Percentiles rank a stretch among this genome's conserved stretches.
phyloP scores from a whole-genome alignment of 192 early-diverging fungal genomes.

The Lunasporangiospora selenospora region DNA sequence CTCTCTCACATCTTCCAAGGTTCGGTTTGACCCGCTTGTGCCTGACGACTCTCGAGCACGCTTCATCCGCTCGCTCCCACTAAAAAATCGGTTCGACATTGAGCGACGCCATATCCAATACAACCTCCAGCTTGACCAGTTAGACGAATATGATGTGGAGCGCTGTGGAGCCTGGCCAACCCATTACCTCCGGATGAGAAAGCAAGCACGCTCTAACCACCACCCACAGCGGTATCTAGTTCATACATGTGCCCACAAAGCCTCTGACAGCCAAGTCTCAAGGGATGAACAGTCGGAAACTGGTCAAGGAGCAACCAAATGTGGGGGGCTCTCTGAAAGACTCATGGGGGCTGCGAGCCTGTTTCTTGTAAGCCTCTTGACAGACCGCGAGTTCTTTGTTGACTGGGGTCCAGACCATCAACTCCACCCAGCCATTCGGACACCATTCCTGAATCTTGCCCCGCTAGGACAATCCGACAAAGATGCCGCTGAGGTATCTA shows the following conservation, averaged over 20 bases:
- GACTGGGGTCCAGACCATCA: too few relatives aligned
- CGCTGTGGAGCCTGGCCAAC: slow-evolving; percentile 15
- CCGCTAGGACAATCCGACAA: too few relatives aligned
- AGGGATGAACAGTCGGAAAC: not conserved
- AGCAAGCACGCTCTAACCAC: too few relatives aligned
- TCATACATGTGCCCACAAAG: too few relatives aligned
- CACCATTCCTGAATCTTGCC: not conserved
- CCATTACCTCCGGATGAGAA: slow-evolving; percentile 1
- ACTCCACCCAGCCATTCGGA: not conserved
- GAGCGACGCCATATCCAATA: slow-evolving; percentile 8
- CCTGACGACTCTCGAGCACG: not conserved
- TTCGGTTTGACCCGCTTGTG: slow-evolving; percentile 1
- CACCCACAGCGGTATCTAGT: too few relatives aligned
- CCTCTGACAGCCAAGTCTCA: not conserved
- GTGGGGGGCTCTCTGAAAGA: slow-evolving; percentile 4
- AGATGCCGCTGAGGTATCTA: too few relatives aligned
- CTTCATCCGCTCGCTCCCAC: not conserved
- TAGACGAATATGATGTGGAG: not conserved
- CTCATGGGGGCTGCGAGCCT: slow-evolving; percentile 6
- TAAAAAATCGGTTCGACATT: slow-evolving; percentile 13
- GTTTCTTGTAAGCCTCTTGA: slow-evolving; percentile 6
- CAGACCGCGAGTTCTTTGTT: slow-evolving; percentile 16
- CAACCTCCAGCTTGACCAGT: slow-evolving; percentile 1
- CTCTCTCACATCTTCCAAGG: slow-evolving; percentile 1
- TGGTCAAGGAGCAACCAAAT: too few relatives aligned